phyloP scores from a whole-genome alignment of 495 filamentous ascomycete species.

The Penicillium macrosclerotiorum region DNA sequence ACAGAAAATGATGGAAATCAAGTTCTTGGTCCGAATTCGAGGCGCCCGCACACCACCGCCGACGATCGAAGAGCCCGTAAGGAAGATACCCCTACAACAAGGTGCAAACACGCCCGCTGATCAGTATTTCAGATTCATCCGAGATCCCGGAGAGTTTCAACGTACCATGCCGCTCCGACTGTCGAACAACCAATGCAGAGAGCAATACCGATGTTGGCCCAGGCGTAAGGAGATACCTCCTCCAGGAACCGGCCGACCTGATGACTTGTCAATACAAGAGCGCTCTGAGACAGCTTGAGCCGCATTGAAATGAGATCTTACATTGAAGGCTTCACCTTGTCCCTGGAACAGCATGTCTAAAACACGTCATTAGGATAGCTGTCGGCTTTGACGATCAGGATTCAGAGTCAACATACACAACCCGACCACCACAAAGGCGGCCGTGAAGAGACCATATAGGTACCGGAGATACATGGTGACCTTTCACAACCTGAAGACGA shows the following conservation, averaged over 20 bases:
- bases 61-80: slow-evolving; percentile 97
- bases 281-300: not conserved
- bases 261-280: slow-evolving; percentile 21
- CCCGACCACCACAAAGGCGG: slow-evolving; percentile 78
- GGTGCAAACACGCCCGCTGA: slow-evolving; percentile 12
- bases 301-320: slow-evolving; percentile 42
- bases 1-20: slow-evolving; percentile 99
- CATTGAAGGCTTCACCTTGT: slow-evolving; percentile 94
- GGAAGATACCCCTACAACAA: slow-evolving; percentile 99
- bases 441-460: slow-evolving; percentile 64
- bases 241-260: slow-evolving; percentile 95
- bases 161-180: slow-evolving; percentile 95
- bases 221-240: slow-evolving; percentile 88
- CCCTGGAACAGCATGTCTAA: slow-evolving; percentile 97
- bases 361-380: slow-evolving; percentile 31
- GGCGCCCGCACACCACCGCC: slow-evolving; percentile 95
- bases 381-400: slow-evolving; percentile 12
- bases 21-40: slow-evolving; percentile 96
- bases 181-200: slow-evolving; percentile 95
- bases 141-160: too few relatives aligned
- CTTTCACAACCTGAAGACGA: slow-evolving; percentile 27
- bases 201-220: slow-evolving; percentile 86
- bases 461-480: slow-evolving; percentile 57
- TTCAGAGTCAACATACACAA: slow-evolving; percentile 62
- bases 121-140: too few relatives aligned